Conservation (phyloP, 1,284 basidiomycete genomes). For the Cystobasidium pallidum region DNA sequence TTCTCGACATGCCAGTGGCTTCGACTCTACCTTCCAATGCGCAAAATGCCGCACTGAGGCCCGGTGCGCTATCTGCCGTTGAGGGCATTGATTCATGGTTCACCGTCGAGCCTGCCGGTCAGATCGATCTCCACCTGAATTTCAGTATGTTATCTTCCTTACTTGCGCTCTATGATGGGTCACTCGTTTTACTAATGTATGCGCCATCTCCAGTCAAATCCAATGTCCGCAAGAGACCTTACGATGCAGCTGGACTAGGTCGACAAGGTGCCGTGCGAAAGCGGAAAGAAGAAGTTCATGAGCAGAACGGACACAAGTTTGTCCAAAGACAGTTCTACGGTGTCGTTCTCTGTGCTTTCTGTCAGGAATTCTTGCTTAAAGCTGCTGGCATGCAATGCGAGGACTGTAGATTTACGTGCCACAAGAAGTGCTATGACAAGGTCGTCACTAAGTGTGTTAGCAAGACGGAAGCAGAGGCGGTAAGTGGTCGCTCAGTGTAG, state of each 20-base stretch:
- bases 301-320: slow-evolving; percentile 99
- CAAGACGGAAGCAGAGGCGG: slow-evolving; percentile 84
- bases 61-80: slow-evolving; percentile 46
- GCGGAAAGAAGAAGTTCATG: slow-evolving; percentile 96
- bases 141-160: slow-evolving; percentile 74
- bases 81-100: slow-evolving; percentile 98
- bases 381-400: slow-evolving; percentile 98
- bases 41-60: slow-evolving; percentile 16
- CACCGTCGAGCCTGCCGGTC: slow-evolving; percentile 95
- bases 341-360: slow-evolving; percentile 96
- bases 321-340: slow-evolving; percentile 93
- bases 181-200: too few relatives aligned
- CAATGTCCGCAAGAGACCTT: slow-evolving; percentile 88
- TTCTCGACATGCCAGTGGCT: slow-evolving; percentile 35
- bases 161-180: too few relatives aligned
- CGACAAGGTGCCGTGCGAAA: slow-evolving; percentile 98
- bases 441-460: slow-evolving; percentile 99
- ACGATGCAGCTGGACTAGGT: slow-evolving; percentile 87
- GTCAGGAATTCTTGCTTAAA: slow-evolving; percentile 95
- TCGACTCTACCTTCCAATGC: slow-evolving; percentile 24
- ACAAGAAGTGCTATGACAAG: slow-evolving; percentile 98
- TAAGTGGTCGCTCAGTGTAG: slow-evolving; percentile 64
- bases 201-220: slow-evolving; percentile 81
- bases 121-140: slow-evolving; percentile 79
- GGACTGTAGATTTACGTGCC: slow-evolving; percentile 97